Evolutionary conservation across 2,329 filamentous ascomycete genomes (phyloP).

Genomic region (Trichophyton benhamiae): DNA sequence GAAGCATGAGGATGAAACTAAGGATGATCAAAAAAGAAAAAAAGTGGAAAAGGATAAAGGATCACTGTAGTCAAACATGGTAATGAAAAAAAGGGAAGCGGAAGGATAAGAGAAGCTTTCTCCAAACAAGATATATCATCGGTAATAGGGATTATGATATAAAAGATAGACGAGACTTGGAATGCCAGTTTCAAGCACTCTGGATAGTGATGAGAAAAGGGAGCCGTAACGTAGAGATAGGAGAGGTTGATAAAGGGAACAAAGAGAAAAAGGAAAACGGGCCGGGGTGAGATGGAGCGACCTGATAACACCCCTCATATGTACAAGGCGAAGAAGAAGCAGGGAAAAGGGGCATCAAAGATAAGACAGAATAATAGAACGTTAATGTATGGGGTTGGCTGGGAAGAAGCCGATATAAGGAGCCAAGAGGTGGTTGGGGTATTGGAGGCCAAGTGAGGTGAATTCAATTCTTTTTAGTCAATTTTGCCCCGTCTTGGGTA

Average conservation of each 20-base stretch:
- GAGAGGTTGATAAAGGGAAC: neutral
- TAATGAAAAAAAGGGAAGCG: neutral
- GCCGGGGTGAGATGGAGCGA: neutral
- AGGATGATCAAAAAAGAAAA: neutral
- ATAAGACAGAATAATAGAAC: neutral
- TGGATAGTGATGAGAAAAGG: neutral
- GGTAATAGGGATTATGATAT: neutral
- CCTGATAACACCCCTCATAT: neutral
- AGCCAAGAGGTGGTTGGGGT: neutral
- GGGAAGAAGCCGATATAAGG: neutral
- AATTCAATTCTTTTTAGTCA: neutral
- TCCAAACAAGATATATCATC: neutral
- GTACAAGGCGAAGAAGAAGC: neutral
- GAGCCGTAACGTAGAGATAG: neutral
- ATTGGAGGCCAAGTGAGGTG: neutral
- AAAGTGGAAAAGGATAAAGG: neutral
- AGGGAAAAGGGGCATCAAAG: neutral
- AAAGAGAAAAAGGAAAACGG: neutral
- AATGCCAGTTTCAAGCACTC: conserved; percentile 3
- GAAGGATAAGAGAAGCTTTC: neutral
- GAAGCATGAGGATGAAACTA: neutral
- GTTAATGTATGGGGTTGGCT: neutral
- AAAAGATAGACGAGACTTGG: neutral
- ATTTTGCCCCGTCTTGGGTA: too few relatives aligned
- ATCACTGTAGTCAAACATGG: neutral